Conservation (phyloP, 768 basidiomycete genomes). For the Calocera viscosa region DNA sequence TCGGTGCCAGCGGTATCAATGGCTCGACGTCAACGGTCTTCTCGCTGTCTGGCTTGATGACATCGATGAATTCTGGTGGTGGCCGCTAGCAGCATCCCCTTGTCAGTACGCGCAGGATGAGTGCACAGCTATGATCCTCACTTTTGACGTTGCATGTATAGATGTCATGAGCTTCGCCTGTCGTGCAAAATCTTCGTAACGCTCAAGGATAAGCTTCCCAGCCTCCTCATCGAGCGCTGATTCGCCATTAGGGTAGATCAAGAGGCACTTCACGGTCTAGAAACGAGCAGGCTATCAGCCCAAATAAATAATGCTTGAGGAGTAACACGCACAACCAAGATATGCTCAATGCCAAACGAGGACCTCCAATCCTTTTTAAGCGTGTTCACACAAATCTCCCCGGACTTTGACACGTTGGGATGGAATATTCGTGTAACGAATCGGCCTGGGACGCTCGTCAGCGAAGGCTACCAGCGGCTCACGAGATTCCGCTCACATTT, state of each 20-base stretch:
- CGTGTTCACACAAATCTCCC: slow-evolving; percentile 95
- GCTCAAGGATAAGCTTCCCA: slow-evolving; percentile 78
- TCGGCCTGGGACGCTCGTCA: slow-evolving; percentile 47
- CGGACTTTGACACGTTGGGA: slow-evolving; percentile 78
- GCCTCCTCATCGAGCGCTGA: slow-evolving; percentile 94
- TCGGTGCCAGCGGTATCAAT: neutral
- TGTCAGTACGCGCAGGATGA: neutral
- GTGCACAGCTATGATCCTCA: slow-evolving; percentile 30
- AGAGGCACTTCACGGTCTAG: slow-evolving; percentile 77
- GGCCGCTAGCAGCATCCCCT: neutral
- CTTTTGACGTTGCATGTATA: slow-evolving; percentile 79
- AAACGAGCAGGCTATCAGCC: neutral
- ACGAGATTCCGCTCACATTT: slow-evolving; percentile 49
- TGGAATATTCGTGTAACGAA: slow-evolving; percentile 94
- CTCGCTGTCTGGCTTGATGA: neutral
- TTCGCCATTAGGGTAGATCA: slow-evolving; percentile 95
- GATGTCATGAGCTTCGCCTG: slow-evolving; percentile 80
- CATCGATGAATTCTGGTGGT: neutral
- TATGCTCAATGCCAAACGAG: slow-evolving; percentile 79
- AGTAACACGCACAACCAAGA: slow-evolving; percentile 41
- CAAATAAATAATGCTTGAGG: neutral
- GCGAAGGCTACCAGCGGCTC: neutral
- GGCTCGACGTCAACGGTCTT: neutral
- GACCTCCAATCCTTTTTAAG: slow-evolving; percentile 96
- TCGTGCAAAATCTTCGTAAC: slow-evolving; percentile 76